phyloP scores from a whole-genome alignment of 2,329 filamentous ascomycete genomes.

The Myrmaecium sp. region DNA sequence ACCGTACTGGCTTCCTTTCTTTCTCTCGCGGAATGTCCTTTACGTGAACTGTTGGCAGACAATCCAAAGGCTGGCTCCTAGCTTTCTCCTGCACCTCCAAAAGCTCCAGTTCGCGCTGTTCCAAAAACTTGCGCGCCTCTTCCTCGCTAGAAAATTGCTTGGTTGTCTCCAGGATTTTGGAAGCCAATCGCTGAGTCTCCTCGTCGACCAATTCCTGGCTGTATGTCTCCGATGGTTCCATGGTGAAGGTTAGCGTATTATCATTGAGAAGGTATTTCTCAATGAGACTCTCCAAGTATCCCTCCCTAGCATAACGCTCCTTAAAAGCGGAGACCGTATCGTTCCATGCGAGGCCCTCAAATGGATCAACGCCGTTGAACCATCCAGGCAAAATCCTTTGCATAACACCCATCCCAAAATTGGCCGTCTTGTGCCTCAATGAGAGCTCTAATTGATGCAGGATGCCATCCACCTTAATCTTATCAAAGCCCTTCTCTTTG shows the following conservation, averaged over 20 bases:
- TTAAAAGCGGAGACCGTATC: conserved; percentile 75
- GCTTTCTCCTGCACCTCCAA: conserved; percentile 71
- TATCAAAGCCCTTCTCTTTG: conserved; percentile 63
- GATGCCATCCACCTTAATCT: conserved; percentile 81
- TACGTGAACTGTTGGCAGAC: conserved; percentile 73
- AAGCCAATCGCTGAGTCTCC: conserved; percentile 56
- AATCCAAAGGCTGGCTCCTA: conserved; percentile 69
- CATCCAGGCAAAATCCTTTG: conserved; percentile 79
- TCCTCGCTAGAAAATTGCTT: conserved; percentile 52
- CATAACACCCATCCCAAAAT: conserved; percentile 82
- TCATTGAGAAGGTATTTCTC: conserved; percentile 85
- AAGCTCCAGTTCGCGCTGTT: conserved; percentile 62
- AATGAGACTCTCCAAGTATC: conserved; percentile 69
- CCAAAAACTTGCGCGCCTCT: conserved; percentile 54
- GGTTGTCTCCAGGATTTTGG: conserved; percentile 55
- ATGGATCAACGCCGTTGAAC: conserved; percentile 91
- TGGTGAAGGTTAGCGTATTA: conserved; percentile 79
- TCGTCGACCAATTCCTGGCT: conserved; percentile 57
- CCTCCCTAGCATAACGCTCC: conserved; percentile 51
- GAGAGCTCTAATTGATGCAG: conserved; percentile 87
- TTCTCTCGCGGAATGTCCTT: conserved; percentile 72
- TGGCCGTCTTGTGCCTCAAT: conserved; percentile 89
- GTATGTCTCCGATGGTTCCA: conserved; percentile 69
- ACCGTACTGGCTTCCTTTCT: conserved; percentile 51
- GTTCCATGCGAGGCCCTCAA: conserved; percentile 83